Evolutionary conservation across 192 early-diverging fungal genomes (phyloP).

Genomic region (Piromyces finnis): DNA sequence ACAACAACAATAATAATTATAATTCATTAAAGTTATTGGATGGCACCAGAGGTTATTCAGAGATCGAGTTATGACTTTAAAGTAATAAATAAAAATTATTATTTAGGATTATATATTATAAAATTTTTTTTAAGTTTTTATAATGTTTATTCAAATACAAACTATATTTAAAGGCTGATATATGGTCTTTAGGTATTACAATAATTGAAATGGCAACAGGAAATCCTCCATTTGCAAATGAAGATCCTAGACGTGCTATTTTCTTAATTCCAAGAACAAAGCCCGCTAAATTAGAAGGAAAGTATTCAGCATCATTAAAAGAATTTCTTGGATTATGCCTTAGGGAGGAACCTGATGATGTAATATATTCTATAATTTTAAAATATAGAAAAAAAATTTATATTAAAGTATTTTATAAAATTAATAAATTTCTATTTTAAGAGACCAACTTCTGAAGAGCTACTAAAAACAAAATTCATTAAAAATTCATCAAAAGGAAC

Average conservation of each 20-base stretch:
- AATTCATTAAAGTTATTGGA: constrained; percentile 54
- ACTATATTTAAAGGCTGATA: constrained; percentile 57
- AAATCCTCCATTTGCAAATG: constrained; percentile 80
- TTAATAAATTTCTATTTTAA: constrained; percentile 2
- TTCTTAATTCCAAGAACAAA: constrained; percentile 69
- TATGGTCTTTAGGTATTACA: constrained; percentile 98
- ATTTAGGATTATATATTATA: neutral
- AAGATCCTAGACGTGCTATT: constrained; percentile 75
- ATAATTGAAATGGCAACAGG: constrained; percentile 92
- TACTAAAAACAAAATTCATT: constrained; percentile 67
- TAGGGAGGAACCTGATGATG: constrained; percentile 66
- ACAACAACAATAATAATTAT: too few relatives aligned
- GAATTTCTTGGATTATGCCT: constrained; percentile 82
- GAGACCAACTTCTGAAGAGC: constrained; percentile 72
- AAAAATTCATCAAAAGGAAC: constrained; percentile 28
- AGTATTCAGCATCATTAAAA: constrained; percentile 57
- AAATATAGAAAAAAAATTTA: neutral
- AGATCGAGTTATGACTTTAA: constrained; percentile 65
- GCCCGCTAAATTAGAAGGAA: constrained; percentile 61
- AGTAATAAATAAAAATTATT: too few relatives aligned
- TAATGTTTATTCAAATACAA: neutral
- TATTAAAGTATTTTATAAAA: too few relatives aligned
- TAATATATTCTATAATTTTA: constrained; percentile 7
- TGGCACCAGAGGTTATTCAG: constrained; percentile 62
- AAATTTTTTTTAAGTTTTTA: constrained; percentile 7